Evolutionary conservation across 805 yeast species (phyloP).

Genomic region (Hermanozyma aechmeae): DNA sequence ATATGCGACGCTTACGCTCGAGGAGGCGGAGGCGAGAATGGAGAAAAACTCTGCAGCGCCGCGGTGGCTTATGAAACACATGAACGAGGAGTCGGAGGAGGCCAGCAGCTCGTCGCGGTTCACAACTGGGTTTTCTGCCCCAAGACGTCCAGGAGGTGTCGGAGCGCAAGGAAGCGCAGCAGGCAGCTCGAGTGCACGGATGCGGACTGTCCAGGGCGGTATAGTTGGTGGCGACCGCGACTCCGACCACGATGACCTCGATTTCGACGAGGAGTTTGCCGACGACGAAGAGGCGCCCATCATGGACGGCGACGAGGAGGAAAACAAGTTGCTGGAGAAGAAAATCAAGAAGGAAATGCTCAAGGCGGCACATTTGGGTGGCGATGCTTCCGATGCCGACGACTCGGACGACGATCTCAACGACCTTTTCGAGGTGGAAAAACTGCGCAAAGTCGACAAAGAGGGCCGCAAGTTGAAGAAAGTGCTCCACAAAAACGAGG

Average conservation of each 20-base stretch:
- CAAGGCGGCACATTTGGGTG: slow-evolving; percentile 67
- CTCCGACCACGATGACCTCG: slow-evolving; percentile 85
- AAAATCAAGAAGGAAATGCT: slow-evolving; percentile 80
- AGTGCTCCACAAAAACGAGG: slow-evolving; percentile 77
- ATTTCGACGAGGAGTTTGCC: slow-evolving; percentile 93
- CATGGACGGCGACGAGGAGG: slow-evolving; percentile 93
- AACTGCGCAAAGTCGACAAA: slow-evolving; percentile 66
- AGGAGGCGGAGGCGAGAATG: slow-evolving; percentile 95
- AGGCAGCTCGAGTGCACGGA: slow-evolving; percentile 9
- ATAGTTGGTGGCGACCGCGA: slow-evolving; percentile 40
- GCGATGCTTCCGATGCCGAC: slow-evolving; percentile 47
- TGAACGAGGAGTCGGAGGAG: slow-evolving; percentile 41
- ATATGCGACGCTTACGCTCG: slow-evolving; percentile 87
- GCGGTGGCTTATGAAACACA: slow-evolving; percentile 92
- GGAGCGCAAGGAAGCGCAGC: slow-evolving; percentile 3
- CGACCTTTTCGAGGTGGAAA: slow-evolving; percentile 58
- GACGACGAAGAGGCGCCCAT: slow-evolving; percentile 99
- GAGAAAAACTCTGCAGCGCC: slow-evolving; percentile 70
- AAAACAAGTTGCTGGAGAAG: slow-evolving; percentile 79
- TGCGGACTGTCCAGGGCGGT: slow-evolving; percentile 37
- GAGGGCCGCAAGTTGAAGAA: slow-evolving; percentile 83
- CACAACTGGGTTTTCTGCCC: background rate
- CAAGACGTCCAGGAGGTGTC: slow-evolving; percentile 4
- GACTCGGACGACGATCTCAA: slow-evolving; percentile 53
- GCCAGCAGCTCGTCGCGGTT: background rate